Percentiles rank a stretch among this genome's conserved stretches.
Evolutionary conservation across 2,329 filamentous ascomycete genomes (phyloP).

Genomic region (Hymenoscyphus albidus): DNA sequence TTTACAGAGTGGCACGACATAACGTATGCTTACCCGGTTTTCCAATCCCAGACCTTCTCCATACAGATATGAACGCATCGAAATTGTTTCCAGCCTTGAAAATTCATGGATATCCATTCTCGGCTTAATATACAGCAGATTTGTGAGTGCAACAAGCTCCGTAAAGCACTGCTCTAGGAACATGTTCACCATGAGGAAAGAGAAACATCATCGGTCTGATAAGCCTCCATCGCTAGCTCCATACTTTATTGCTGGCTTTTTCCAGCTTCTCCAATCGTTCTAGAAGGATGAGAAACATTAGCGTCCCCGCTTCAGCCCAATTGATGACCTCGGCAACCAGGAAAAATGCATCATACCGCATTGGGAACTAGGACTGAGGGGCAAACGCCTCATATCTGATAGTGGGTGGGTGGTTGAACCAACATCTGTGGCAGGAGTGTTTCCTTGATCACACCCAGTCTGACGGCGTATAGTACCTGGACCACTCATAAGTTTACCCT

Average conservation of each 20-base stretch:
- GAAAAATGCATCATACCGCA: neutral
- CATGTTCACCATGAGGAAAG: neutral
- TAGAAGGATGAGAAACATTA: neutral
- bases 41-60: neutral
- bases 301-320: neutral
- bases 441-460: neutral
- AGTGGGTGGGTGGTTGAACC: neutral
- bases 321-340: neutral
- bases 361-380: neutral
- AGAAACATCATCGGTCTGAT: neutral
- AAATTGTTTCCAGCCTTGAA: neutral
- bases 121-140: neutral
- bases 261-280: neutral
- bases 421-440: neutral
- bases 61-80: neutral
- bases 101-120: neutral
- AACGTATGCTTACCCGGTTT: neutral
- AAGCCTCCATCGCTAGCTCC: neutral
- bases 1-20: neutral
- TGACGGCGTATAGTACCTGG: neutral
- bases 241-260: neutral
- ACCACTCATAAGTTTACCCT: slow-evolving; percentile 4
- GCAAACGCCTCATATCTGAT: neutral
- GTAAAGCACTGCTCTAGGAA: neutral
- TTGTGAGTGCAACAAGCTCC: neutral